Evolutionary conservation across 225 moss, liverwort and hornwort genomes (phyloP).

Genomic region (Physcomitrium patens): DNA sequence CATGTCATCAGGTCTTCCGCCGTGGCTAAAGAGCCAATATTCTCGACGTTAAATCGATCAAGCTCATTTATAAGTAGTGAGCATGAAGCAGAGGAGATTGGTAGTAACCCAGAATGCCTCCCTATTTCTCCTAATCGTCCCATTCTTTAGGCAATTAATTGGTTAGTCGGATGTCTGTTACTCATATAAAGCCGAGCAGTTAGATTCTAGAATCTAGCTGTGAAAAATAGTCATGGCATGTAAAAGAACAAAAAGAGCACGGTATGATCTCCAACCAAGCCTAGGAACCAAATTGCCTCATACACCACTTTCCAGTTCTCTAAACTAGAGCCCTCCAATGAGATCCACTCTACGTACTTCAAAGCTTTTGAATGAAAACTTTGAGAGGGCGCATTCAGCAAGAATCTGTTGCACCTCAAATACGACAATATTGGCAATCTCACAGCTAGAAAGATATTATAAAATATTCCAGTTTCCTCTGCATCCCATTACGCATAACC

Average conservation of each 20-base stretch:
- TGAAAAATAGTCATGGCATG: too few relatives aligned
- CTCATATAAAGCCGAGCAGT: too few relatives aligned
- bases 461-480: constrained; percentile 2
- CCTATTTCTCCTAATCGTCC: too few relatives aligned
- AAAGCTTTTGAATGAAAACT: background rate
- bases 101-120: too few relatives aligned
- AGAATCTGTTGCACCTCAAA: constrained; percentile 13
- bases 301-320: constrained; percentile 4
- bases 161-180: too few relatives aligned
- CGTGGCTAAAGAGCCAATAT: constrained; percentile 17
- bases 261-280: too few relatives aligned
- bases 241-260: too few relatives aligned
- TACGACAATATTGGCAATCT: background rate
- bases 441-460: background rate
- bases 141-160: too few relatives aligned
- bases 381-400: background rate
- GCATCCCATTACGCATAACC: constrained; percentile 23
- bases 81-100: too few relatives aligned
- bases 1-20: background rate
- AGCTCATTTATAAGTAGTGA: too few relatives aligned
- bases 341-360: background rate
- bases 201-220: too few relatives aligned
- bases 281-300: too few relatives aligned
- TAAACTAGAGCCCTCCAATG: background rate
- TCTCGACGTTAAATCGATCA: background rate